Evolutionary conservation across 306 rosid species (phyloP), one percentile per base, ranked within the genome.

Genomic region (apple (Malus domestica)): DNA sequence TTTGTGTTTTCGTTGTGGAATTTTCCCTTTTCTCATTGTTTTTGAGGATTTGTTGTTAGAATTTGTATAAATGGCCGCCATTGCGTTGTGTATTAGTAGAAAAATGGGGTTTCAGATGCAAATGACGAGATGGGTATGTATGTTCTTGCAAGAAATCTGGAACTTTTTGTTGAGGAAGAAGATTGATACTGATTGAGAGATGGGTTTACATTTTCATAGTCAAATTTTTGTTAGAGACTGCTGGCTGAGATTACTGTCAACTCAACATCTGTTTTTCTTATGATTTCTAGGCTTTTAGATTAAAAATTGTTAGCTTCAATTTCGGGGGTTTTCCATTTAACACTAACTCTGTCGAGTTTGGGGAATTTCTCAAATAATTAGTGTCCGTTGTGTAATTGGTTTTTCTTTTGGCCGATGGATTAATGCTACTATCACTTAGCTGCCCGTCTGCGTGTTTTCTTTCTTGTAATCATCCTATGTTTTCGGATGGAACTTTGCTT

Each of bases 31-130:
- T 35, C 3, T 8, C 10, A 23, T 4, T 8, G 38, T 5, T 73
- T 27, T 73, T 38, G 4, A 6, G 23, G 45, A 11, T 10, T 60
- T 73, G 27, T 25, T 51, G 4, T 4, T 42, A 11, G 29, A 35
- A 2, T 44, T 61, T 18, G 49, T 12, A 8, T 74, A 0, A 11
- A 45, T 1, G 4, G 62, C n/a, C 46, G 70, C 13, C 78, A 46
- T 74, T 74, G 61, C 63, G 60, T 62, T 42, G 35, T 62, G 70
- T 27, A 20, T 35, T n/a, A 7, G 76, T 54, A 32, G 8, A 20
- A 8, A 42, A 40, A 14, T 16, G 77, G 38, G 77, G 30, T 44
- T 74, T 74, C 60, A 29, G 78, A 62, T 62, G 68, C 59, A 60
- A 6, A 25, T 11, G 69, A 2, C 10, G 49, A 60, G 2, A 44